Evolutionary conservation across 1,284 basidiomycete species (phyloP).

Genomic region (Neolentinus lepideus): DNA sequence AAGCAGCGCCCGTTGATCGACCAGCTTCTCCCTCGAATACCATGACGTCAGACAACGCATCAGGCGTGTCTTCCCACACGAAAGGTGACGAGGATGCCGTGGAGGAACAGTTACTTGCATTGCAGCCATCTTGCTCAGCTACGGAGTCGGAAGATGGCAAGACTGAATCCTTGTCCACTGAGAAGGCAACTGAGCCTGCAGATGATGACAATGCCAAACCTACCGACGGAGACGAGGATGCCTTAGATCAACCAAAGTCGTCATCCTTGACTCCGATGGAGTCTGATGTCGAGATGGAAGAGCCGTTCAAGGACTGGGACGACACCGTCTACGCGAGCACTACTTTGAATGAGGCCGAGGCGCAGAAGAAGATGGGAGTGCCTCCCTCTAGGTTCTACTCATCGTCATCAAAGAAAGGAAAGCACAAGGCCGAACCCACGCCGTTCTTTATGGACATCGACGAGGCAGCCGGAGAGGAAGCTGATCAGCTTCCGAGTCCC

Average conservation of each 20-base stretch:
- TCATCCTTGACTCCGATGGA: neutral
- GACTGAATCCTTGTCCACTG: neutral
- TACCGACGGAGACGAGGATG: neutral
- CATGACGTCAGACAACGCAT: neutral
- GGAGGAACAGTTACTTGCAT: neutral
- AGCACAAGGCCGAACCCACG: constrained; percentile 6
- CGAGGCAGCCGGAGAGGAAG: neutral
- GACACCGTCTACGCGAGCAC: neutral
- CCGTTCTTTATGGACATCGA: constrained; percentile 2
- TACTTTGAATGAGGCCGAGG: neutral
- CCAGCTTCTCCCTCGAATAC: neutral
- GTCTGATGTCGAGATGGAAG: constrained; percentile 5
- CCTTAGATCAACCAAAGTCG: no score
- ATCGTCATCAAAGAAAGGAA: constrained; percentile 13
- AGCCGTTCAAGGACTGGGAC: neutral
- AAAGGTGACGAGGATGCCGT: constrained; percentile 15
- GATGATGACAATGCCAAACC: neutral
- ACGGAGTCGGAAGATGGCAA: neutral
- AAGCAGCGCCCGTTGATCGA: neutral
- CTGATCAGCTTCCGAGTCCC: constrained; percentile 3
- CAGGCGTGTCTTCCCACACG: neutral
- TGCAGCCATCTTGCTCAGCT: neutral
- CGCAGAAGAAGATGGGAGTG: neutral
- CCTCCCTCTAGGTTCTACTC: constrained; percentile 25
- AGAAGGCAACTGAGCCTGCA: neutral